Percentiles rank a stretch among this genome's conserved stretches.
Evolutionary conservation across 176 grass and related monocot genomes (phyloP).

Genomic region (Triticum aestivum): IWGSC_CS_RefSeq_v2.1 NC_057795.1:555393397-555393896

Average conservation of each 20-base stretch:
- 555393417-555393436: background rate
- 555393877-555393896: background rate
- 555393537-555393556: background rate
- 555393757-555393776: background rate
- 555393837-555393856: too few relatives aligned
- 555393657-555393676: background rate
- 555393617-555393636: background rate
- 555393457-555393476: background rate
- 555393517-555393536: background rate
- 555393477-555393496: background rate
- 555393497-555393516: background rate
- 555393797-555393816: too few relatives aligned
- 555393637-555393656: background rate
- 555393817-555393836: too few relatives aligned
- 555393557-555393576: background rate
- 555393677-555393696: background rate
- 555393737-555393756: background rate
- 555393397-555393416: background rate
- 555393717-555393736: too few relatives aligned
- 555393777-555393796: background rate
- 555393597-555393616: background rate
- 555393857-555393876: too few relatives aligned
- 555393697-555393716: background rate
- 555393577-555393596: background rate
- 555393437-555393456: background rate